Evolutionary conservation across 257 asterid genomes (phyloP).

Genomic region (Solanum tarapatanum): DNA sequence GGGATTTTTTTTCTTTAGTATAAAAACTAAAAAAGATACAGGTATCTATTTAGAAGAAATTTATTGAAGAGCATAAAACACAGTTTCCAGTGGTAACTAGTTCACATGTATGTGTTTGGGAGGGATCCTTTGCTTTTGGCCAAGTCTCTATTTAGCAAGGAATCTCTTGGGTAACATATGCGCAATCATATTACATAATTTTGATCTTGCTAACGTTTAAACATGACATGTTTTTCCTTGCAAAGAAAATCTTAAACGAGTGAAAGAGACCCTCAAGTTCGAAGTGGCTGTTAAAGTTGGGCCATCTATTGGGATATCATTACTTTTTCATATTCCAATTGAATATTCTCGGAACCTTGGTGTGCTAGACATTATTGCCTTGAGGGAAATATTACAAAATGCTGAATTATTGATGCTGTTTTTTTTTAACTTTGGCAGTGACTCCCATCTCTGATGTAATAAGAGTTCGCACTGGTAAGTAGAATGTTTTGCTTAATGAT

Average conservation of each 20-base stretch:
- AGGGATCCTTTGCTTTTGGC: not conserved
- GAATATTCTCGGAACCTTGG: not conserved
- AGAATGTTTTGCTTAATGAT: not conserved
- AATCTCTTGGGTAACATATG: not conserved
- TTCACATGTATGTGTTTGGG: not conserved
- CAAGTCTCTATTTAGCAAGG: not conserved
- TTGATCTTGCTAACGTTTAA: not conserved
- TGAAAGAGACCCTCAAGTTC: not conserved
- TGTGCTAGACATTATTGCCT: not conserved
- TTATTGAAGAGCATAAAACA: not conserved
- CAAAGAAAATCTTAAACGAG: not conserved
- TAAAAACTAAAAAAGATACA: not conserved
- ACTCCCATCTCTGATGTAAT: conserved; percentile 68
- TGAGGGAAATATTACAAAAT: not conserved
- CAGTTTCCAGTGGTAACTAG: not conserved
- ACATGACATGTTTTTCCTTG: too few relatives aligned
- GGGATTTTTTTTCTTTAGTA: too few relatives aligned
- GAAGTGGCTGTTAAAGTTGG: not conserved
- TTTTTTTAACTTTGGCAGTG: conserved; percentile 46
- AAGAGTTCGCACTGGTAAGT: conserved; percentile 87
- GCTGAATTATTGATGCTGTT: not conserved
- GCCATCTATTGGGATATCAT: not conserved
- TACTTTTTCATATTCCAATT: not conserved
- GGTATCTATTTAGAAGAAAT: not conserved
- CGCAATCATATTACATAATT: not conserved